Evolutionary conservation across 2,329 filamentous ascomycete genomes (phyloP).

Genomic region (Knoxdaviesia capensis): DNA sequence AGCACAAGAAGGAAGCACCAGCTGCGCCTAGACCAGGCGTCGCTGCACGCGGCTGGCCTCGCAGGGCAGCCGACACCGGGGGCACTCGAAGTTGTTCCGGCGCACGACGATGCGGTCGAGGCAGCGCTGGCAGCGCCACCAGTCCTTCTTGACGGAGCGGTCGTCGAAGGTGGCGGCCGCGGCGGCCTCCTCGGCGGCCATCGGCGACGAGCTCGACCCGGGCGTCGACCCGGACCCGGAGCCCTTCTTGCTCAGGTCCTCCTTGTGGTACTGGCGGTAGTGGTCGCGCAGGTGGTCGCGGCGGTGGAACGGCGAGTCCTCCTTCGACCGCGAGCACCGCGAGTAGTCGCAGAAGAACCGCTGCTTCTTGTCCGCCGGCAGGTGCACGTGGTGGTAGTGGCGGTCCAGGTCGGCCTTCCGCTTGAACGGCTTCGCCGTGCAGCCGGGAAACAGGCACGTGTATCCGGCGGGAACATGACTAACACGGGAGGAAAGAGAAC

Average conservation of each 20-base stretch:
- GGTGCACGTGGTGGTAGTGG: conserved; percentile 29
- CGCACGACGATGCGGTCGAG: conserved; percentile 22
- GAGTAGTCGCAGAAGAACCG: conserved; percentile 30
- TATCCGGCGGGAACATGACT: conserved; percentile 1
- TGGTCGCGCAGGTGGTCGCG: conserved; percentile 38
- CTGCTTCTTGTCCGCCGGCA: conserved; percentile 18
- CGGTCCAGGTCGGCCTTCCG: conserved; percentile 33
- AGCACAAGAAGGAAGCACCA: background rate
- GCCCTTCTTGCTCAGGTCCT: conserved; percentile 30
- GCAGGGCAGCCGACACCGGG: conserved; percentile 12
- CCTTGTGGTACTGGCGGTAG: conserved; percentile 31
- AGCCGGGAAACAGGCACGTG: conserved; percentile 19
- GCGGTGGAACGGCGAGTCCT: conserved; percentile 24
- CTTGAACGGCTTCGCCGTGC: conserved; percentile 24
- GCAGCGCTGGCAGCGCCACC: conserved; percentile 36
- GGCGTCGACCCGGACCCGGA: conserved; percentile 3
- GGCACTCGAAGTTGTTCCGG: conserved; percentile 22
- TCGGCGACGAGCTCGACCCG: background rate
- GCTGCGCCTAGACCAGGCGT: background rate
- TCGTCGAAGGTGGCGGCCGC: conserved; percentile 18
- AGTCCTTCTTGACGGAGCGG: conserved; percentile 17
- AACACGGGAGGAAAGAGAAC: too few species aligned
- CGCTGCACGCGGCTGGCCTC: too few species aligned
- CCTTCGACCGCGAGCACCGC: conserved; percentile 20
- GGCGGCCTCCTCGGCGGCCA: conserved; percentile 7